Evolutionary conservation across 148 eudicot genomes (phyloP), one percentile per base, ranked within the genome.

Genomic region (Pharnaceum exiguum): DNA sequence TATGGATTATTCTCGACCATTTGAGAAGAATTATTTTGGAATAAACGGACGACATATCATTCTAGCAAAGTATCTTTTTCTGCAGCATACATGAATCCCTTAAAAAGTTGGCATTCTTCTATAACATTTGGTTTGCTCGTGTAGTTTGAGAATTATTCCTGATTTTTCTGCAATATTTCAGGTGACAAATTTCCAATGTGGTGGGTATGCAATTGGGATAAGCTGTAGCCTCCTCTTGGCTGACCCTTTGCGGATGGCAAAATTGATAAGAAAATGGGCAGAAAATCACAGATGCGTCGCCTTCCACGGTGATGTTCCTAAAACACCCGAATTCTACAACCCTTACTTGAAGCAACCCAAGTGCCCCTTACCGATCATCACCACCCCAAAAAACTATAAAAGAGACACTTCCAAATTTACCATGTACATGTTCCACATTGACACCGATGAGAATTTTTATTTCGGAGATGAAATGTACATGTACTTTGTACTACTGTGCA

Each of bases 151-250:
- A 4, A 16, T 2, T 23, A 3, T 24, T 1, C 2, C 52, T 30
- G 17, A 30, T 13, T 8, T 31, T 33, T 58, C n/a, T n/a, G n/a
- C n/a, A n/a, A n/a, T n/a, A n/a, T 57, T 63, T 7, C 63, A 82
- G 88, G 77, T 82, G 32, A 82, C 84, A 7, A 79, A 79, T 42
- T 79, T 79, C 55, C 33, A 30, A 21, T 76, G 84, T 52, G 84
- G 84, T 7, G 88, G 77, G 55, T 82, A 71, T 53, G 65, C 84
- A 45, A 40, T 76, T 25, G 82, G 87, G 37, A 61, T 76, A 18
- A 79, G 82, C 35, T 68, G 63, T 66, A 79, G 88, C 82, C 66
- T 74, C 29, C 70, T 82, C 36, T 54, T 79, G 11, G 62, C 59
- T 2, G 82, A 79, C 42, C 84, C 88, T 33, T 65, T 77, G 25